These are phyloP conservation scores for Hansfordia pulvinata DNA, from an alignment of 2,329 filamentous ascomycete genomes.

Conservation along the genomic window DNA sequence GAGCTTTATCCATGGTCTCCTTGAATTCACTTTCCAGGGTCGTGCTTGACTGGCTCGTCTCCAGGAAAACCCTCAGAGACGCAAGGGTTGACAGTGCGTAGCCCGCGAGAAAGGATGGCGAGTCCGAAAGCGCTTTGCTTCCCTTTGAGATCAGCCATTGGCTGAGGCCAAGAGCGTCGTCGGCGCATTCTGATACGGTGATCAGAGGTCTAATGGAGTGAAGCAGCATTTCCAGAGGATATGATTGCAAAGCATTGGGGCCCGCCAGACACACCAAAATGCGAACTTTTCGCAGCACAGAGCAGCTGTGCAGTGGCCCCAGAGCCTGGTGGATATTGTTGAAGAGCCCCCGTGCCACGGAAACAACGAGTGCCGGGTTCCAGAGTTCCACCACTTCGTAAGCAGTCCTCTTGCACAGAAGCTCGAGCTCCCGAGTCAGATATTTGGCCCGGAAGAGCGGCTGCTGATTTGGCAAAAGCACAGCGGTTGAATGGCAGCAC, in stretches of 20 bases:
- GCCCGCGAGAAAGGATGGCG: constrained; percentile 67
- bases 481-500: constrained; percentile 50
- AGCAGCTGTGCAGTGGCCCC: constrained; percentile 76
- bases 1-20: constrained; percentile 62
- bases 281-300: constrained; percentile 73
- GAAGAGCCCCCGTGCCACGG: constrained; percentile 63
- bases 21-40: constrained; percentile 76
- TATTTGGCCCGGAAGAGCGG: constrained; percentile 73
- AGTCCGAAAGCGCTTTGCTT: constrained; percentile 43
- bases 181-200: constrained; percentile 73
- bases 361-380: constrained; percentile 61
- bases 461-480: constrained; percentile 67
- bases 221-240: constrained; percentile 82
- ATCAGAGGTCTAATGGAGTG: constrained; percentile 68
- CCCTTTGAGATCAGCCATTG: constrained; percentile 71
- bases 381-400: constrained; percentile 55
- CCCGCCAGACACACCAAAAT: constrained; percentile 72
- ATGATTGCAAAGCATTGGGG: constrained; percentile 56
- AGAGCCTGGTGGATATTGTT: constrained; percentile 71
- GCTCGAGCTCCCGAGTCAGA: constrained; percentile 60
- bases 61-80: constrained; percentile 63
- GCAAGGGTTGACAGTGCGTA: constrained; percentile 68
- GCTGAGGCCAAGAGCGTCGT: constrained; percentile 77
- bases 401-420: constrained; percentile 61
- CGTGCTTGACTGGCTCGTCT: constrained; percentile 61